Conservation (phyloP, 1,139 yeast genomes). For the Cylindricascospora bacillispora region DNA sequence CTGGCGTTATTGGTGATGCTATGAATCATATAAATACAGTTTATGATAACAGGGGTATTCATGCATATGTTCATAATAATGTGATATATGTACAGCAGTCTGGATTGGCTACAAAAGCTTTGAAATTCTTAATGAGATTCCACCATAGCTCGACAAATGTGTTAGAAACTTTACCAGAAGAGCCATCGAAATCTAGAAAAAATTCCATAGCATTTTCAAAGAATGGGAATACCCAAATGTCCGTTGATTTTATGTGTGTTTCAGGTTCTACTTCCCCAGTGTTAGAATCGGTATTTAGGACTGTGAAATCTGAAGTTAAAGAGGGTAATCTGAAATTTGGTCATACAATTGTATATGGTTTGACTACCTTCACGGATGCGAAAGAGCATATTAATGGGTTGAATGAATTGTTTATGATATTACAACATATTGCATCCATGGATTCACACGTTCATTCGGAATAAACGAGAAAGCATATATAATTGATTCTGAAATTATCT, state of each 20-base stretch:
- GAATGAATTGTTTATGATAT: slow-evolving; percentile 54
- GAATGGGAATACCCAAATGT: slow-evolving; percentile 3
- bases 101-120: slow-evolving; percentile 40
- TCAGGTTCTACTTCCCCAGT: slow-evolving; percentile 61
- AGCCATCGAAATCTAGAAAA: neutral
- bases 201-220: slow-evolving; percentile 1
- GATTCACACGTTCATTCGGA: neutral
- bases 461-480: neutral
- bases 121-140: slow-evolving; percentile 32
- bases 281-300: slow-evolving; percentile 58
- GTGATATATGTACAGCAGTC: slow-evolving; percentile 55
- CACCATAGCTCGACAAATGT: slow-evolving; percentile 11
- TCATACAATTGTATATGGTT: slow-evolving; percentile 55
- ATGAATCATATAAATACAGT: slow-evolving; percentile 75
- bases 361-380: slow-evolving; percentile 46
- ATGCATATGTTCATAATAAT: slow-evolving; percentile 62
- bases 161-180: neutral
- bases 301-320: slow-evolving; percentile 35
- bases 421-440: slow-evolving; percentile 17
- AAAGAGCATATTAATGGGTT: slow-evolving; percentile 61
- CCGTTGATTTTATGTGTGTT: slow-evolving; percentile 31
- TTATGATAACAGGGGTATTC: slow-evolving; percentile 51
- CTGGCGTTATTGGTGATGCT: slow-evolving; percentile 67
- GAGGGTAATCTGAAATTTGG: slow-evolving; percentile 31
- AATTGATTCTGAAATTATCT: neutral